These are phyloP conservation scores for Fusarium pseudocircinatum DNA, from an alignment of 2,329 filamentous ascomycete genomes.

Conservation along the genomic window DNA sequence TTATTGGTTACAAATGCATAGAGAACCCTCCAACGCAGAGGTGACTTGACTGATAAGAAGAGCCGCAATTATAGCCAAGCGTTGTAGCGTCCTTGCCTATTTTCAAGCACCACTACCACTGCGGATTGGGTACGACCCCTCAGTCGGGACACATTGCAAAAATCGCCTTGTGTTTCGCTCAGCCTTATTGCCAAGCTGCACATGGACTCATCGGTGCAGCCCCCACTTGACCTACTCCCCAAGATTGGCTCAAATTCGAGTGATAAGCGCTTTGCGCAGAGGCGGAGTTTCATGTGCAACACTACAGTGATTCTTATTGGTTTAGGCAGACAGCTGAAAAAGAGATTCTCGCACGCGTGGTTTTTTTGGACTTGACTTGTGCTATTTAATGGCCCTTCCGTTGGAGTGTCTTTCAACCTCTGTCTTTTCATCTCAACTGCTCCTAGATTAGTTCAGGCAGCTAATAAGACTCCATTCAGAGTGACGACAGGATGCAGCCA, in stretches of 20 bases:
- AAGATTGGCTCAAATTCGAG: neutral
- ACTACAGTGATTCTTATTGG: neutral
- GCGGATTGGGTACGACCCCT: too few species aligned
- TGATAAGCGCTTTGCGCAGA: neutral
- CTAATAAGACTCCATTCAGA: too few species aligned
- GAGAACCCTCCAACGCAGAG: too few species aligned
- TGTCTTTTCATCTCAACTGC: neutral
- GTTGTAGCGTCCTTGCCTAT: too few species aligned
- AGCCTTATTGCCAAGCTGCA: neutral
- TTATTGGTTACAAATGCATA: too few species aligned
- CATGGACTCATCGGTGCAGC: neutral
- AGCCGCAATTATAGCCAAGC: too few species aligned
- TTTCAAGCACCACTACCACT: too few species aligned
- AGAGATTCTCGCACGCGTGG: neutral
- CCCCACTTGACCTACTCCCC: neutral
- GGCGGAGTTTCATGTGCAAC: neutral
- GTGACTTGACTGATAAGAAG: too few species aligned
- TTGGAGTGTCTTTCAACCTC: neutral
- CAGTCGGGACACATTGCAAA: too few species aligned
- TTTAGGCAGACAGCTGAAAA: neutral
- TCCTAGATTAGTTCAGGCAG: too few species aligned
- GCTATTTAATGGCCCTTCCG: neutral
- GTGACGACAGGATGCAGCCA: neutral
- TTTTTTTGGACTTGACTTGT: accelerated
- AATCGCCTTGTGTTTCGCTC: neutral